Evolutionary conservation across 2,329 filamentous ascomycete genomes (phyloP).

Genomic region (Fusarium coffeatum): DNA sequence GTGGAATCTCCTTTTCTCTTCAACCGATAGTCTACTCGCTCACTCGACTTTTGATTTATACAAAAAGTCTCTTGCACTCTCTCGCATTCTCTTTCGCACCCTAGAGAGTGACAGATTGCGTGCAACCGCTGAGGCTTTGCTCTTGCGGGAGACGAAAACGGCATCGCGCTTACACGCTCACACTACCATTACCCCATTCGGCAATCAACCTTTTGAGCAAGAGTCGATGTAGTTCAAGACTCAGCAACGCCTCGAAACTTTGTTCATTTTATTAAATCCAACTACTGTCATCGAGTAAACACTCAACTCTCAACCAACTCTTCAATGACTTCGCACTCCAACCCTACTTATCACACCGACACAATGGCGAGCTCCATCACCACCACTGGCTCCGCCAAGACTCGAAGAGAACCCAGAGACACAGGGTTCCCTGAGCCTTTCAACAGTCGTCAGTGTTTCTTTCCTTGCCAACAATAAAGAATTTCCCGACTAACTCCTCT

Average conservation of each 20-base stretch:
- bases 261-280: background rate
- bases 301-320: background rate
- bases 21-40: background rate
- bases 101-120: conserved; percentile 3
- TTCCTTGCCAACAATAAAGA: no score
- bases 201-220: conserved; percentile 15
- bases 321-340: conserved; percentile 23
- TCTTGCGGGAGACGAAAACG: conserved; percentile 36
- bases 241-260: conserved; percentile 16
- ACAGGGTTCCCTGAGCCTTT: conserved; percentile 66
- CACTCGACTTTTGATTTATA: conserved; percentile 10
- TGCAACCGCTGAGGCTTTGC: conserved; percentile 37
- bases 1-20: conserved; percentile 30
- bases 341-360: conserved; percentile 40
- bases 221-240: conserved; percentile 37
- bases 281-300: background rate
- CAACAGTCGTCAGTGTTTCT: conserved; percentile 55
- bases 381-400: conserved; percentile 41
- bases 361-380: conserved; percentile 46
- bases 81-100: conserved; percentile 3
- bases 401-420: conserved; percentile 51
- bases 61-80: conserved; percentile 3
- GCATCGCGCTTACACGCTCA: conserved; percentile 44
- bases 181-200: conserved; percentile 45
- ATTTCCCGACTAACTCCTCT: conserved; percentile 9